Evolutionary conservation across 345 rosid genomes (phyloP).

Genomic region (Conringia planisiliqua): DNA sequence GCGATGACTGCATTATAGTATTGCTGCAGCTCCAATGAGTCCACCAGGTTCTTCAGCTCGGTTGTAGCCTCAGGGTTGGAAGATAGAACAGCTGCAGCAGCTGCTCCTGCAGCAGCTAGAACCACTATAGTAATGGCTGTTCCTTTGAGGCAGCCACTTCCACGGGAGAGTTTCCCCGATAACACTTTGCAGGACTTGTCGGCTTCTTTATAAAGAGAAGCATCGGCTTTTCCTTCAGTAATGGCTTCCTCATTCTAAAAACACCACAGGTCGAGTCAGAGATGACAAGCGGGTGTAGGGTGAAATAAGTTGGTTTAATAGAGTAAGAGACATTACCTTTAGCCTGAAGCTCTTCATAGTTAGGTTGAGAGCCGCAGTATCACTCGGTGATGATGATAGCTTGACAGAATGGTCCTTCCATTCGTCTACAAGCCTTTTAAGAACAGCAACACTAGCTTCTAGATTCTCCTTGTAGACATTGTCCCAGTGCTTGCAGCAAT

Average conservation of each 20-base stretch:
- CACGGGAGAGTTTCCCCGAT: constrained; percentile 44
- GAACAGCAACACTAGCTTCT: constrained; percentile 53
- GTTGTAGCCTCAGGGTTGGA: constrained; percentile 25
- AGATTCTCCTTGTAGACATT: constrained; percentile 57
- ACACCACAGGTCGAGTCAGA: background rate
- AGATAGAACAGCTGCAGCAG: constrained; percentile 32
- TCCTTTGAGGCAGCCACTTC: constrained; percentile 47
- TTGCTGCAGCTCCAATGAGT: constrained; percentile 19
- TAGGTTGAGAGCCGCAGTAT: constrained; percentile 45
- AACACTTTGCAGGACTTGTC: constrained; percentile 58
- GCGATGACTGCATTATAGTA: constrained; percentile 3
- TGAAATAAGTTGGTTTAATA: background rate
- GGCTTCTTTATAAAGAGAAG: constrained; percentile 40
- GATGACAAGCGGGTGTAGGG: background rate
- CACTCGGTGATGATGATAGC: constrained; percentile 37
- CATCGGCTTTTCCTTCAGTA: constrained; percentile 37
- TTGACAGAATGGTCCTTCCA: constrained; percentile 60
- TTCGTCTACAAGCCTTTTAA: constrained; percentile 48
- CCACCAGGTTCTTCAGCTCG: constrained; percentile 29
- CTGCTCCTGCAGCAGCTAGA: constrained; percentile 51
- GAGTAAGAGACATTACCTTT: constrained; percentile 39
- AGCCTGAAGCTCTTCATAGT: constrained; percentile 51
- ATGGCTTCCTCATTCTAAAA: constrained; percentile 57
- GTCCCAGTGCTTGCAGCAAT: constrained; percentile 81
- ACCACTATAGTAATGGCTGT: constrained; percentile 40